These are phyloP conservation scores for Retiboletus fuscus DNA, from an alignment of 1,284 basidiomycete genomes.

Conservation along the genomic window DNA sequence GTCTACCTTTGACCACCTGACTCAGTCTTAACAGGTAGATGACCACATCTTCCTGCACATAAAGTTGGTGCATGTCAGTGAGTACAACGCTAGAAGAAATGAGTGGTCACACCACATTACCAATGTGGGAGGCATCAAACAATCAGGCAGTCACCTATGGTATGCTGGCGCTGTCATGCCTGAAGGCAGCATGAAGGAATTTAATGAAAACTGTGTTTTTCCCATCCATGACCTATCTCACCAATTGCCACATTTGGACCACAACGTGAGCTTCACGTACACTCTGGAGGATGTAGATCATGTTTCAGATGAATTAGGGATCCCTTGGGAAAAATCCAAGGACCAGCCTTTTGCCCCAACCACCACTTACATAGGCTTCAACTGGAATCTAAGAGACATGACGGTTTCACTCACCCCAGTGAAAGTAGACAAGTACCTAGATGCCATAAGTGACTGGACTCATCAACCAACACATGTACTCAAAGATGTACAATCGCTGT, in stretches of 20 bases:
- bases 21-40: too few species aligned
- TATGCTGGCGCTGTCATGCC: accelerated
- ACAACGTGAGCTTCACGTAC: constrained; percentile 13
- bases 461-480: neutral
- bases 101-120: neutral
- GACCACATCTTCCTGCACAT: neutral
- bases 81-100: neutral
- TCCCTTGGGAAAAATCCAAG: neutral
- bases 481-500: constrained; percentile 10
- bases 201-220: neutral
- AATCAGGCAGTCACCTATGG: neutral
- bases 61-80: neutral
- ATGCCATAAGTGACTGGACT: neutral
- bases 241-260: neutral
- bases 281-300: constrained; percentile 3
- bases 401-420: accelerated
- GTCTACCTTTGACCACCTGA: too few species aligned
- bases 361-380: constrained; percentile 19
- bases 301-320: neutral
- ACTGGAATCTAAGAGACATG: constrained; percentile 7
- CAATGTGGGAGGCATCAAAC: neutral
- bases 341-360: too few species aligned
- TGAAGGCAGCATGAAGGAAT: neutral
- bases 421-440: neutral
- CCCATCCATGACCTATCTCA: neutral